Evolutionary conservation across 179 eudicot species (phyloP).

Genomic region (Camellia oleifera): DNA sequence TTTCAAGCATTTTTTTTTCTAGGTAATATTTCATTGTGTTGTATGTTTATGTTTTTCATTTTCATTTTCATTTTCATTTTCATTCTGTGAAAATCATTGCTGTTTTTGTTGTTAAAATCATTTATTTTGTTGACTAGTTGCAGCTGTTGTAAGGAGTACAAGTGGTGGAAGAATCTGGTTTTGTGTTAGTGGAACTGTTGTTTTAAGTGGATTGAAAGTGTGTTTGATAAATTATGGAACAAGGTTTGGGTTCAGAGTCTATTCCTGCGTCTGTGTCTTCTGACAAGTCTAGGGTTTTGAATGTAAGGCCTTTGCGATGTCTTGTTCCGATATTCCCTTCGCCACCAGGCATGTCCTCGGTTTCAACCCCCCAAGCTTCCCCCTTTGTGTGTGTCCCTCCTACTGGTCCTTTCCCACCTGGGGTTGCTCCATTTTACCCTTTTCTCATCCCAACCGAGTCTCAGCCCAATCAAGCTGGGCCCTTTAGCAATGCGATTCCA

Average conservation of each 20-base stretch:
- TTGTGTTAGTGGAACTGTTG: neutral
- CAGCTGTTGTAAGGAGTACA: neutral
- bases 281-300: constrained; percentile 21
- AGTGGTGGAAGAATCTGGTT: neutral
- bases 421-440: constrained; percentile 30
- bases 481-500: constrained; percentile 5
- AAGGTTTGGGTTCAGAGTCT: constrained; percentile 11
- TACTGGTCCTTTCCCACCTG: constrained; percentile 30
- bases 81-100: no score
- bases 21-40: neutral
- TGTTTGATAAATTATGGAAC: constrained; percentile 8
- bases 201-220: neutral
- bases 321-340: constrained; percentile 18
- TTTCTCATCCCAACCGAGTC: constrained; percentile 15
- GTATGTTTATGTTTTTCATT: neutral
- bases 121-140: neutral
- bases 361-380: constrained; percentile 23
- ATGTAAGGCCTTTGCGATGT: constrained; percentile 19
- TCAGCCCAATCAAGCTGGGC: constrained; percentile 1
- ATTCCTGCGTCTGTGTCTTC: constrained; percentile 6
- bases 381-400: constrained; percentile 31
- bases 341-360: constrained; percentile 9
- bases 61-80: neutral
- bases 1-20: neutral
- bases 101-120: neutral